Evolutionary conservation across 129 eudicot genomes (phyloP).

Genomic region (Lonicera japonica): DNA sequence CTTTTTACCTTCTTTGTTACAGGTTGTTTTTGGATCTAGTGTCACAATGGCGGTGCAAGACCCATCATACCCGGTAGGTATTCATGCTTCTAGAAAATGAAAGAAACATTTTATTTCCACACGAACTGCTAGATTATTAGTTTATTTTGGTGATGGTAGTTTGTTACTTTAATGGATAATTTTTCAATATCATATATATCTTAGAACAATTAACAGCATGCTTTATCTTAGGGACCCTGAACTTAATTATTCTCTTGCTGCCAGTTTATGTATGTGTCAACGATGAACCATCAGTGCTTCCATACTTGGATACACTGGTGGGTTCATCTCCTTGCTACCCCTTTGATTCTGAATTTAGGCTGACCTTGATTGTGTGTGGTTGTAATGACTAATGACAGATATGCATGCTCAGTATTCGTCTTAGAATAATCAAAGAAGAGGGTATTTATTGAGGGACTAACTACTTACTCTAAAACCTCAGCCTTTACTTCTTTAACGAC

Average conservation of each 20-base stretch:
- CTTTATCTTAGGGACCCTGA: no score
- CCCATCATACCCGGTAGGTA: slow-evolving; percentile 84
- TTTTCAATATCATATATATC: background rate
- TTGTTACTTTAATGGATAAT: background rate
- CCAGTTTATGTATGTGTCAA: no score
- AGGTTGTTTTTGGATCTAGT: slow-evolving; percentile 86
- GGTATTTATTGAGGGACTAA: background rate
- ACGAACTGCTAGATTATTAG: background rate
- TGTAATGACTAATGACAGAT: no score
- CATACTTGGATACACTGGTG: background rate
- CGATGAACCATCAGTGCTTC: no score
- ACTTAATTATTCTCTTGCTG: no score
- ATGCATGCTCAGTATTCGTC: no score
- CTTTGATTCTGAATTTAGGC: background rate
- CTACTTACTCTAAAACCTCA: background rate
- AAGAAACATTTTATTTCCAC: background rate
- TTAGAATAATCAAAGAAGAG: slow-evolving; percentile 1
- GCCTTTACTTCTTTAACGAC: background rate
- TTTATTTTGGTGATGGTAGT: background rate
- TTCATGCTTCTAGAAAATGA: slow-evolving; percentile 8
- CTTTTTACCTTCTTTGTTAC: slow-evolving; percentile 17
- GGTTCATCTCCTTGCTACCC: background rate
- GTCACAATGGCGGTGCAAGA: slow-evolving; percentile 96
- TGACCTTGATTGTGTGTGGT: background rate
- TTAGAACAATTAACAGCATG: background rate